Percentiles rank a stretch among this genome's conserved stretches.
phyloP scores from a whole-genome alignment of 2,329 filamentous ascomycete species.

The Trichoderma breve region DNA sequence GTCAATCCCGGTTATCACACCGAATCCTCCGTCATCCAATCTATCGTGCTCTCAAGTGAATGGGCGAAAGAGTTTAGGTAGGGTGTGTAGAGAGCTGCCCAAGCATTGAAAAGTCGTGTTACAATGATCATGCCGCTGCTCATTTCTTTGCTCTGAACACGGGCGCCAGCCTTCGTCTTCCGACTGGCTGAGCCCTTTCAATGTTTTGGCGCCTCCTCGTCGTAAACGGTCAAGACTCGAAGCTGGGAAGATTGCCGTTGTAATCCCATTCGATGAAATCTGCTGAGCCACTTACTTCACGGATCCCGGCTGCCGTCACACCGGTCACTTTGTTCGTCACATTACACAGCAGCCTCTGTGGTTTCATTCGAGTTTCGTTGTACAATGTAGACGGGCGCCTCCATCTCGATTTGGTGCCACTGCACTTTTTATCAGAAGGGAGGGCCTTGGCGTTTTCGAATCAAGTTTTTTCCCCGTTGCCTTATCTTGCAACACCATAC shows the following conservation, averaged over 20 bases:
- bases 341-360: background rate
- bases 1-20: background rate
- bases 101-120: background rate
- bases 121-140: background rate
- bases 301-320: slow-evolving; percentile 4
- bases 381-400: background rate
- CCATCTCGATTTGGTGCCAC: slow-evolving; percentile 4
- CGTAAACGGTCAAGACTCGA: background rate
- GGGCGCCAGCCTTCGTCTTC: background rate
- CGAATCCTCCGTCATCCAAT: background rate
- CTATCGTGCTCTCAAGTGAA: background rate
- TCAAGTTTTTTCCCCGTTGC: background rate
- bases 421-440: background rate
- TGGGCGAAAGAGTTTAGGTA: background rate
- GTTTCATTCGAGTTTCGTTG: slow-evolving; percentile 5
- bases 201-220: background rate
- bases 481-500: background rate
- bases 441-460: background rate
- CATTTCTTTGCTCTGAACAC: background rate
- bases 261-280: background rate
- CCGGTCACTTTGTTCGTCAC: background rate
- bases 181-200: background rate
- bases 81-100: background rate
- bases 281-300: background rate
- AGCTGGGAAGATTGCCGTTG: background rate